Percentiles rank a stretch among this genome's conserved stretches.
Conservation (phyloP, 306 rosid species). For the Dryas octopetala region DNA sequence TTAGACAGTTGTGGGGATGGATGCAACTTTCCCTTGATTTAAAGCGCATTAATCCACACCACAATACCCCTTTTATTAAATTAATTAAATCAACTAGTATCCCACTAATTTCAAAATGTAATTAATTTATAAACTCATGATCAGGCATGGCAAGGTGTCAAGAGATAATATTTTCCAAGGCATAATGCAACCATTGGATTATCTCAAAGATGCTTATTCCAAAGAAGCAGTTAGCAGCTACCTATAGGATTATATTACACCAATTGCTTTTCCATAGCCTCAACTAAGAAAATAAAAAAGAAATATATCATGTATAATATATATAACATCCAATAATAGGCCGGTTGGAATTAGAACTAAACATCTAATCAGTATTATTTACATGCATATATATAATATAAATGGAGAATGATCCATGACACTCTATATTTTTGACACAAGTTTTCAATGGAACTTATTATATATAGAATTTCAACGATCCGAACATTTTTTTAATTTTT, state of each 20-base stretch:
- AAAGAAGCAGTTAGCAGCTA: not conserved
- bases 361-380: constrained; percentile 8
- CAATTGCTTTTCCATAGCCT: constrained; percentile 27
- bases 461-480: too few species aligned
- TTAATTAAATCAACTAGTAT: not conserved
- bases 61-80: constrained; percentile 18
- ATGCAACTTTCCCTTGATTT: constrained; percentile 41
- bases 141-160: constrained; percentile 16
- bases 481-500: too few species aligned
- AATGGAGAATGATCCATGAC: not conserved
- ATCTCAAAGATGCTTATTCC: constrained; percentile 11
- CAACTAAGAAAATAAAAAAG: not conserved
- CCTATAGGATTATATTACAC: not conserved
- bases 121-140: not conserved
- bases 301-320: not conserved
- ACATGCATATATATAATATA: not conserved
- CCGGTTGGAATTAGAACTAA: constrained; percentile 15
- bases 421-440: too few species aligned
- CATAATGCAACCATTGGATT: constrained; percentile 19
- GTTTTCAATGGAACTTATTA: too few species aligned
- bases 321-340: constrained; percentile 5
- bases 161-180: constrained; percentile 18
- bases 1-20: constrained; percentile 47
- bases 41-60: constrained; percentile 38
- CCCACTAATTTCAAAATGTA: constrained; percentile 24